Base-by-base conservation (phyloP, 805 yeast genomes). In the Candida mattraensis region DNA sequence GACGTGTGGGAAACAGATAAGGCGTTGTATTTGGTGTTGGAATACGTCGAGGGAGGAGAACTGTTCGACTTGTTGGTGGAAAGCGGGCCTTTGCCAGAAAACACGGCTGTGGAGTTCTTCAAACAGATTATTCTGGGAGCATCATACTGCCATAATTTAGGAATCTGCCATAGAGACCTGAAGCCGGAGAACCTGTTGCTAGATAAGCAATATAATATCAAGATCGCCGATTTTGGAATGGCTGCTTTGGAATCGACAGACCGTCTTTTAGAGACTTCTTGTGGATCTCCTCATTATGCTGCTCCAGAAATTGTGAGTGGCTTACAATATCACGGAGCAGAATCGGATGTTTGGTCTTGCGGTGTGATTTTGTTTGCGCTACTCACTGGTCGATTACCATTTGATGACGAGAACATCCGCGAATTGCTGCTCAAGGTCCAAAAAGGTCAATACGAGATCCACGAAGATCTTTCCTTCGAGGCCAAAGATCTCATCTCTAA, bases 141-240 rank as follows among this genome's bases (percentile, higher is more conserved):
- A 28, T 70, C 76, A 41, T 82, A 72, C 53, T 63, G 86, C 30
- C 94, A 84, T 58, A 78, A 73, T 31, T 59, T 70, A 39, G 85
- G 80, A 48, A 81, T 84, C 34, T 83, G 83, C 37, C 93, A 84
- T 54, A 70, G 87, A 47, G 93, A 84, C 58, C 70, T 84, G 47
- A 84, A 84, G 57, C 93, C 93, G 2, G 93, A 84, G 56, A 84
- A 84, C 48, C 71, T 84, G 17, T 60, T 84, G 33, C 67, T 89
- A 27, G 98, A 89, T 64, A 80, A 82, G 56, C 74, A 87, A 58
- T 77, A 81, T 45, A 88, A 87, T 60, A 89, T 93, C 60, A 93
- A 93, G 61, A 87, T 93, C 48, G 99, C 99, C 7, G 99, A 93
- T 63, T 93, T 93, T 59, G 99, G 99, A 21, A 93, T 93, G 99